Base-by-base conservation (phyloP, 305 asterid species). In the Solanum hybrid region DNA sequence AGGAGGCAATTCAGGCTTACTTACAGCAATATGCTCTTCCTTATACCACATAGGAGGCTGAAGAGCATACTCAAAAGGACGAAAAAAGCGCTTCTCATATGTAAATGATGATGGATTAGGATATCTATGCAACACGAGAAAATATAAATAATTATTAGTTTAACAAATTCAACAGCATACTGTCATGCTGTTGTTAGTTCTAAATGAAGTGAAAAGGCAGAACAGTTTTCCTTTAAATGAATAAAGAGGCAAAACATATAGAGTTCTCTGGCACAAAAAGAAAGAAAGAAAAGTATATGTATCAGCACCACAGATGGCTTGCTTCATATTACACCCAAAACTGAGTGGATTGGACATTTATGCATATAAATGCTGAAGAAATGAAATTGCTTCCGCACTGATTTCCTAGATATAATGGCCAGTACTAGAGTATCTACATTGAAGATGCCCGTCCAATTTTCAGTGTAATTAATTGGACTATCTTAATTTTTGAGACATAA, bases 21-120 rank as follows among this genome's bases (percentile, higher is more conserved):
- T 91, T 29, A 94, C 97, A 89, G 99, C 98, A 89, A 98, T 91
- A 87, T 96, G 99, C 87, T 96, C 98, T 92, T 93, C 98, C 88
- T 95, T 98, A 88, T 96, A 98, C 96, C 98, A 96, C 71, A 88
- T 76, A 20, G 99, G 99, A 88, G 99, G 98, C 91, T 96, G 98
- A 92, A 98, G 98, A 89, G 99, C 99, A 94, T 96, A 95, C 88
- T 98, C 98, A 92, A 98, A 98, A 27, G 99, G 99, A 37, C 96
- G 98, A 89, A 98, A 98, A 87, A 98, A 95, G 81, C 99, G 99
- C 77, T 90, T 95, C 92, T 96, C 98, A 81, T 98, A 98, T 16
- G 98, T 93, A 90, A 95, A 98, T 76, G 94, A 92, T 91, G 99
- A 96, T 88, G 99, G 99, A 94, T 98, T 98, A 66, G 99, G 99